Percentiles rank a stretch among this genome's conserved stretches.
phyloP scores from a whole-genome alignment of 805 yeast genomes.

The Candida arabinofermentans region DNA sequence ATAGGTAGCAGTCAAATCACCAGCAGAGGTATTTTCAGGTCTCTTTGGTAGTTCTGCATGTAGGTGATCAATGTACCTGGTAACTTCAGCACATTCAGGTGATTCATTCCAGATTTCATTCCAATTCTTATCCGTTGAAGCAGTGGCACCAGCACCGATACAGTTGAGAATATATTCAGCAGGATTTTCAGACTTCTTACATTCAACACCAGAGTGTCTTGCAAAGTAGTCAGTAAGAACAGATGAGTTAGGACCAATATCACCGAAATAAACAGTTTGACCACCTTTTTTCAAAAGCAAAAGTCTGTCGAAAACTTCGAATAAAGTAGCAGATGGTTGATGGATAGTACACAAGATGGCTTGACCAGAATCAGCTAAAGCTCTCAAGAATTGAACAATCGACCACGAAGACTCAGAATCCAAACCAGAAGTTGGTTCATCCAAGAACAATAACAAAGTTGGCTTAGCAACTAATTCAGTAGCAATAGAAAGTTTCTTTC shows the following conservation, averaged over 20 bases:
- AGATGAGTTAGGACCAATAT: constrained; percentile 43
- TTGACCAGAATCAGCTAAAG: constrained; percentile 48
- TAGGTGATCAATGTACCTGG: constrained; percentile 30
- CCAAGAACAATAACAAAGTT: constrained; percentile 47
- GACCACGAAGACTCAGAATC: constrained; percentile 59
- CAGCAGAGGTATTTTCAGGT: constrained; percentile 21
- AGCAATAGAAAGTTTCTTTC: constrained; percentile 50
- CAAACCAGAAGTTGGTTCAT: constrained; percentile 58
- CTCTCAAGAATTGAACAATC: constrained; percentile 47
- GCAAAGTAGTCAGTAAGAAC: constrained; percentile 45
- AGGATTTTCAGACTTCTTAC: constrained; percentile 62
- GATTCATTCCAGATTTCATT: constrained; percentile 54
- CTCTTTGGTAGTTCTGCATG: constrained; percentile 26
- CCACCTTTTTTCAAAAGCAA: constrained; percentile 49
- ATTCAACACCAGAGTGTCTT: constrained; percentile 56
- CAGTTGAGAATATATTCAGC: constrained; percentile 73
- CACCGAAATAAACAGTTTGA: constrained; percentile 50
- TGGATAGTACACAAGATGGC: constrained; percentile 54
- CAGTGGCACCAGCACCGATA: constrained; percentile 82
- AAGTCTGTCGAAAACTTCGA: constrained; percentile 40
- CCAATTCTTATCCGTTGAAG: constrained; percentile 57
- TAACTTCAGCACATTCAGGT: constrained; percentile 29
- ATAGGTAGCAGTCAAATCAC: constrained; percentile 30
- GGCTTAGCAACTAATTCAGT: constrained; percentile 55
- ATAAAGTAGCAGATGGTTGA: constrained; percentile 46